Base-by-base conservation (phyloP, 2,329 filamentous ascomycete species). In the Ascochyta fabae region DNA sequence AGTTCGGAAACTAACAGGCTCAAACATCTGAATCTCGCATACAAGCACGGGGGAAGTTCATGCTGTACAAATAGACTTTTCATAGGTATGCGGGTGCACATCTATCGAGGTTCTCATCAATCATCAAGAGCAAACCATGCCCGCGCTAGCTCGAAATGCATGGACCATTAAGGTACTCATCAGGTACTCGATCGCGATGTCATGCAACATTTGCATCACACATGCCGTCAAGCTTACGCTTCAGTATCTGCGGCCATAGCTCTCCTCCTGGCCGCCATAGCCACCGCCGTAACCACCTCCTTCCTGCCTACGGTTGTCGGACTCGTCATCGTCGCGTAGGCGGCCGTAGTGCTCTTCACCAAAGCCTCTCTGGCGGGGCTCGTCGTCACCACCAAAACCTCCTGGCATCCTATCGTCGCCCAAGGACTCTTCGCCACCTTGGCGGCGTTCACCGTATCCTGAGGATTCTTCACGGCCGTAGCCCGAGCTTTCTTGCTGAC, bases 381-480 rank as follows among this genome's bases (percentile, higher is more conserved):
- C 61, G 39, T 62, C 58, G 26, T 59, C 63, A 43, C 62, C 59
- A 31, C 61, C 61, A 43, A 55, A 61, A 10, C 58, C 58, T 10
- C 55, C 58, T 49, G 39, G 61, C 59, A 50, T 59, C 34, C 55
- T 58, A 27, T 50, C 56, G 43, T 49, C 53, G 42, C 58, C 58
- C 24, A 54, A 60, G 19, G 43, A 58, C 39, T 57, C 54, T 36
- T 57, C 48, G 19, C 34, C 43, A 16, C 43, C 53, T 13, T 51
- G 47, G 34, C 54, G 54, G 31, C 54, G 48, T 41, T 49, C 49
- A 34, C 53, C 38, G n/a, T 36, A 39, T 16, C 34, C 22, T 16
- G 29, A 31, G 4, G 29, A 4, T 13, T 15, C 29, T 31, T 56
- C 33, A 39, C 26, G 40, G 34, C 52, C 47, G 16, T 50, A 42